A percentile compares a stretch with the other conserved stretches of the same genome.
Conservation (phyloP, 306 rosid species). For the Alnus glutinosa region DNA sequence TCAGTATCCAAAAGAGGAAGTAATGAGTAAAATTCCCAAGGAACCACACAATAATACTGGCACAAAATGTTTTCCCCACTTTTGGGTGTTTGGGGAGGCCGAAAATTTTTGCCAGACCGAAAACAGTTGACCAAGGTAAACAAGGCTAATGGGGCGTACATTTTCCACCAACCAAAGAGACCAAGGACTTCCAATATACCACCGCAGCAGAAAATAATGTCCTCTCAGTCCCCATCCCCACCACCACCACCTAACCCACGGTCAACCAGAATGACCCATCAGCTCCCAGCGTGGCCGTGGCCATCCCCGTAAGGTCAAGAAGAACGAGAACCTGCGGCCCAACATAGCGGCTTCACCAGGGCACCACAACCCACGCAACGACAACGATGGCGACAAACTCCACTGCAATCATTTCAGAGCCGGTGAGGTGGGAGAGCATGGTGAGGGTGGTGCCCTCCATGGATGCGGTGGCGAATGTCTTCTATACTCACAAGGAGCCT, state of each 20-base stretch:
- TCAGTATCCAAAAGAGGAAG: background rate
- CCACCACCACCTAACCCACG: slow-evolving; percentile 1
- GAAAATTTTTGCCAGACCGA: too few relatives aligned
- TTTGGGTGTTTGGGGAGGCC: too few relatives aligned
- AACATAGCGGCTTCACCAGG: slow-evolving; percentile 25
- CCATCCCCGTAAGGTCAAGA: slow-evolving; percentile 42
- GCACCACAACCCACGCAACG: slow-evolving; percentile 25
- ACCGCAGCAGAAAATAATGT: slow-evolving; percentile 29
- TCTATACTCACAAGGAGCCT: slow-evolving; percentile 85
- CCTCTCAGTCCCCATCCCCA: slow-evolving; percentile 26
- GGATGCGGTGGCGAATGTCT: slow-evolving; percentile 92
- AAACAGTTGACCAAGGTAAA: too few relatives aligned
- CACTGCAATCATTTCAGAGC: slow-evolving; percentile 20
- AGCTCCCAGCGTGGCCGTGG: slow-evolving; percentile 32
- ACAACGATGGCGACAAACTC: background rate
- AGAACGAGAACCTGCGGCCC: slow-evolving; percentile 2
- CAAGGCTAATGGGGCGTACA: too few relatives aligned
- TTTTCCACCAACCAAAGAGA: slow-evolving; percentile 22
- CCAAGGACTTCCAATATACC: slow-evolving; percentile 19
- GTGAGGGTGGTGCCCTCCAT: slow-evolving; percentile 67
- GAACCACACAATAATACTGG: background rate
- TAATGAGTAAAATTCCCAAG: background rate
- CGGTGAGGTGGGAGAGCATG: slow-evolving; percentile 42
- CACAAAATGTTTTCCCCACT: background rate
- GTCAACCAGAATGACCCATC: slow-evolving; percentile 7